These are phyloP conservation scores for Parafenestella ontariensis DNA, from an alignment of 2,329 filamentous ascomycete species.

Conservation along the genomic window DNA sequence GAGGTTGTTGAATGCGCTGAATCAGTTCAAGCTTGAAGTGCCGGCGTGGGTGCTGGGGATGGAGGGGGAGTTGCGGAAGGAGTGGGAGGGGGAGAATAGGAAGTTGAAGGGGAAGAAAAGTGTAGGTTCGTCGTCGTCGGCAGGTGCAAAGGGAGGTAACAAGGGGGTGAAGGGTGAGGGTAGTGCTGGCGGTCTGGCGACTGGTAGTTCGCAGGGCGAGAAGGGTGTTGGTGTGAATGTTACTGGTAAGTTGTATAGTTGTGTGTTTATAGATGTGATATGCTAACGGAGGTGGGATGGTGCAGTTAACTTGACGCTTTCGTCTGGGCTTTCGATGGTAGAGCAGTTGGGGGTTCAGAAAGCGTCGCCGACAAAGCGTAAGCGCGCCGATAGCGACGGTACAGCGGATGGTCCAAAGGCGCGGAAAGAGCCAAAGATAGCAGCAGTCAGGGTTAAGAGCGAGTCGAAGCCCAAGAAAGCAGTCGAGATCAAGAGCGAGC, in stretches of 20 bases:
- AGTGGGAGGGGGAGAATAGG: conserved; percentile 57
- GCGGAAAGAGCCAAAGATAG: neutral
- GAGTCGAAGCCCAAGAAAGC: conserved; percentile 3
- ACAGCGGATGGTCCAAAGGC: no score
- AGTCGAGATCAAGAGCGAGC: conserved; percentile 1
- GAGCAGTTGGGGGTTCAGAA: neutral
- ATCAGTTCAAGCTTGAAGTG: conserved; percentile 56
- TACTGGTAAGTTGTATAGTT: conserved; percentile 7
- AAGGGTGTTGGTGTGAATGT: conserved; percentile 14
- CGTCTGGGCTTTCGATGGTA: neutral
- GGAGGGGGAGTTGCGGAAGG: conserved; percentile 64
- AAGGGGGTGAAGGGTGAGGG: neutral
- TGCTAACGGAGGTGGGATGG: neutral
- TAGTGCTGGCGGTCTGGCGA: neutral
- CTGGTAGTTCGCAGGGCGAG: neutral
- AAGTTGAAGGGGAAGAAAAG: neutral
- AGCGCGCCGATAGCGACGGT: neutral
- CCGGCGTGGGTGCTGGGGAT: conserved; percentile 58
- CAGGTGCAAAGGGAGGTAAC: neutral
- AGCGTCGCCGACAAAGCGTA: conserved; percentile 4
- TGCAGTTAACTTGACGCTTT: conserved; percentile 13
- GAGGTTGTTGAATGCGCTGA: conserved; percentile 65
- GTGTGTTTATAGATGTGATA: neutral
- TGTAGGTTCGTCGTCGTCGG: neutral
- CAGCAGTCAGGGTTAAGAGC: neutral